Conservation (phyloP, 164 flowering plant genomes). For the Santalum album region DNA sequence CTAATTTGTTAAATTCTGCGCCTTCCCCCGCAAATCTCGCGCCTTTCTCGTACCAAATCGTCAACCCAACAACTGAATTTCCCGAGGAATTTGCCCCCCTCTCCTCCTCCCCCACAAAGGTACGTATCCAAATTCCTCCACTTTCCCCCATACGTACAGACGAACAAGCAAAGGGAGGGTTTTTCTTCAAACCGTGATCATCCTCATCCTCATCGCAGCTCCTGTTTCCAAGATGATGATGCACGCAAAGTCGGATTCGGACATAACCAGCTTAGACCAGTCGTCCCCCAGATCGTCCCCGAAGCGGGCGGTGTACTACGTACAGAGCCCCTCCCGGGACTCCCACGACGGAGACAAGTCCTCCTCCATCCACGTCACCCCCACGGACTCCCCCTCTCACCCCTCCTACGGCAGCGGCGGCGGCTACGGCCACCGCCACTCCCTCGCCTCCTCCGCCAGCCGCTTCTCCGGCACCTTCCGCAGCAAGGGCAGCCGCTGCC, state of each 20-base stretch:
- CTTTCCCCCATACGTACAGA: too few species aligned
- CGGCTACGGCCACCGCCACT: conserved; percentile 3
- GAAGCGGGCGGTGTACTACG: conserved; percentile 12
- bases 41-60: too few species aligned
- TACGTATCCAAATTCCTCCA: too few species aligned
- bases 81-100: too few species aligned
- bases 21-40: too few species aligned
- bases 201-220: too few species aligned
- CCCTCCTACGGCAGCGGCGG: conserved; percentile 1
- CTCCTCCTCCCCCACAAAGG: too few species aligned
- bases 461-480: conserved; percentile 7
- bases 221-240: neutral
- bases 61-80: too few species aligned
- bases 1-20: too few species aligned
- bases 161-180: too few species aligned
- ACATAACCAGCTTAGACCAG: conserved; percentile 6
- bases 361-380: conserved; percentile 1
- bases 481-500: neutral
- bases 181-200: too few species aligned
- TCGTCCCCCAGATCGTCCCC: conserved; percentile 10
- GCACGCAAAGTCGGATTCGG: conserved; percentile 4
- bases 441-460: conserved; percentile 7
- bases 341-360: conserved; percentile 16
- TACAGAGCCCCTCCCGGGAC: conserved; percentile 16
- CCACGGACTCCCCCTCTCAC: conserved; percentile 9